A percentile compares a stretch with the other conserved stretches of the same genome.
Conservation (phyloP, 2,329 filamentous ascomycete species). For the Gremmenia infestans region DNA sequence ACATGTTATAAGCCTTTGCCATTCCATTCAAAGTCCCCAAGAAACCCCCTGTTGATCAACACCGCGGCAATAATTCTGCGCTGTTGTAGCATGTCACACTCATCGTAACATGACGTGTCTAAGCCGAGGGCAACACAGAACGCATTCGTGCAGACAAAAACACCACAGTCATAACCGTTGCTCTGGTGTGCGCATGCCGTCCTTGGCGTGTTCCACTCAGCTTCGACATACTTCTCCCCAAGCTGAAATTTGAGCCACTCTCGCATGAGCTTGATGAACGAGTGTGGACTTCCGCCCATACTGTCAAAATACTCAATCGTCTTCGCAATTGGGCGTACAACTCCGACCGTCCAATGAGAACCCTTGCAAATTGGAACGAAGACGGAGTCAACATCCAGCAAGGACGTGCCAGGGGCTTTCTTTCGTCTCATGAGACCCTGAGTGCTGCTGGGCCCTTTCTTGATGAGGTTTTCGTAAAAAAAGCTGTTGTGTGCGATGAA, state of each 20-base stretch:
- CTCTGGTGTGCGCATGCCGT: slow-evolving; percentile 51
- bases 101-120: slow-evolving; percentile 40
- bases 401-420: slow-evolving; percentile 53
- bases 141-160: slow-evolving; percentile 70
- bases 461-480: slow-evolving; percentile 54
- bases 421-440: slow-evolving; percentile 53
- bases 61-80: slow-evolving; percentile 59
- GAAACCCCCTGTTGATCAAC: slow-evolving; percentile 63
- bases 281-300: slow-evolving; percentile 40
- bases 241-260: slow-evolving; percentile 56
- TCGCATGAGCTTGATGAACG: slow-evolving; percentile 40
- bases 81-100: slow-evolving; percentile 53
- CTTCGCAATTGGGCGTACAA: slow-evolving; percentile 56
- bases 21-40: slow-evolving; percentile 46
- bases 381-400: slow-evolving; percentile 61
- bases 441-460: slow-evolving; percentile 42
- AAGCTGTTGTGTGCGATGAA: slow-evolving; percentile 61
- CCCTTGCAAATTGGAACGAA: slow-evolving; percentile 63
- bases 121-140: slow-evolving; percentile 48
- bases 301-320: slow-evolving; percentile 68
- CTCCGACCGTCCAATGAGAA: slow-evolving; percentile 67
- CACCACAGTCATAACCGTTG: slow-evolving; percentile 72
- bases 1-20: slow-evolving; percentile 14
- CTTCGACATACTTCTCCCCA: slow-evolving; percentile 45
- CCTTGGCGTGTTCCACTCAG: slow-evolving; percentile 56